phyloP scores from a whole-genome alignment of 306 rosid genomes.

The Canavalia ensiformis region DNA sequence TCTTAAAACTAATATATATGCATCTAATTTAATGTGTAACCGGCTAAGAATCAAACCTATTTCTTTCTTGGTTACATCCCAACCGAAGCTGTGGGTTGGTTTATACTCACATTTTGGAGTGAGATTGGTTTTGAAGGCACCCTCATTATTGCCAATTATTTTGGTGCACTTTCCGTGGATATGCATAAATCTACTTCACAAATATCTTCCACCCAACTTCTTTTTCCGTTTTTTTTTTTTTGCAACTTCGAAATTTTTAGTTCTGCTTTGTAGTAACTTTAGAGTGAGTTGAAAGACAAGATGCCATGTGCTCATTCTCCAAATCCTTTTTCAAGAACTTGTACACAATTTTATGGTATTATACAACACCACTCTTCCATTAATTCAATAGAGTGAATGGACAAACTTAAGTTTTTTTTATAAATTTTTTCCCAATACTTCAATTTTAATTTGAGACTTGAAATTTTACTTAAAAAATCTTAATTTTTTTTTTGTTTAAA shows the following conservation, averaged over 20 bases:
- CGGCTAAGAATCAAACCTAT: not conserved
- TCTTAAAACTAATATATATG: not conserved
- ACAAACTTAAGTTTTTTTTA: not conserved
- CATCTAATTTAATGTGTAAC: not conserved
- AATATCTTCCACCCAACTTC: not conserved
- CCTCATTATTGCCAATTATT: not conserved
- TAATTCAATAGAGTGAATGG: too few relatives aligned
- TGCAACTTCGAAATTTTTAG: not conserved
- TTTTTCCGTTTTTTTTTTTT: not conserved
- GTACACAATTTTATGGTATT: too few relatives aligned
- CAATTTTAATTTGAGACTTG: not conserved
- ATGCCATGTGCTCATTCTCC: not conserved
- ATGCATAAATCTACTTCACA: not conserved
- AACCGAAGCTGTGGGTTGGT: not conserved
- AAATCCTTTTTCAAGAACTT: not conserved
- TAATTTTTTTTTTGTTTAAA: not conserved
- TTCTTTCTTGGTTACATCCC: not conserved
- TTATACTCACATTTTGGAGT: not conserved
- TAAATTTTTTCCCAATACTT: not conserved
- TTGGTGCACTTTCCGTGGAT: not conserved
- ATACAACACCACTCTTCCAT: too few relatives aligned
- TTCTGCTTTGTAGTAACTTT: not conserved
- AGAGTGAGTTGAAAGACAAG: not conserved
- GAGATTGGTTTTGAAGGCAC: not conserved
- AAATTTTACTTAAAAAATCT: not conserved